Base-by-base conservation (phyloP, 257 asterid genomes). In the Nicotiana undulata region DNA sequence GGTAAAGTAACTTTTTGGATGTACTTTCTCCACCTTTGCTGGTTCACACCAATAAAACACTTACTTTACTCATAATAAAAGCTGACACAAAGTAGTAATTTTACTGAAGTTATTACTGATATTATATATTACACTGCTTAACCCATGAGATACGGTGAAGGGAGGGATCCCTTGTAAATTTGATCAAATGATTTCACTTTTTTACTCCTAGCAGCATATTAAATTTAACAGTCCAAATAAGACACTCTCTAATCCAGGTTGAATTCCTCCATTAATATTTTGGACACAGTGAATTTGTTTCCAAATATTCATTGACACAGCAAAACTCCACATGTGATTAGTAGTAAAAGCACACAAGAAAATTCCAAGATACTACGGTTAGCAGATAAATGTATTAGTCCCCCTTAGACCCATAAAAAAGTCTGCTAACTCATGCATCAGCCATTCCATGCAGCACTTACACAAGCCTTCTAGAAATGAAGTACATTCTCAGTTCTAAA, bases 381-480 rank as follows among this genome's bases (percentile, higher is more conserved):
- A 31, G 18, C 16, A 65, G 75, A 65, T 22, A 31, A 65, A 3
- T 17, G 75, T 65, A 32, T 65, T 31, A 3, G 51, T 16, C 74
- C 74, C 74, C 74, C 74, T 31, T 17, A 32, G 75, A 31, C 75
- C 44, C 75, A 65, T 17, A 44, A 17, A 44, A 17, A 31, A 64
- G 72, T 64, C 74, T 64, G 74, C 49, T 17, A 64, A 64, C 9
- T 64, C 74, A 31, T 64, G 74, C 74, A 64, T 64, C 72, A 64
- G 16, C 22, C 17, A 12, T 65, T 66, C 75, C 75, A 24, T 18
- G 52, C 12, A 18, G 75, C 75, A 32, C 51, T 32, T 32, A 32
- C 49, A 66, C 1, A 0, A 49, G n/a, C 52, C 75, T 65, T 65
- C 24, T 40, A 66, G 22, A 31, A 18, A 66, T 66, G 49, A 32